Evolutionary conservation across 352 stramenopile genomes (phyloP).

Genomic region (Globisporangium splendens): DNA sequence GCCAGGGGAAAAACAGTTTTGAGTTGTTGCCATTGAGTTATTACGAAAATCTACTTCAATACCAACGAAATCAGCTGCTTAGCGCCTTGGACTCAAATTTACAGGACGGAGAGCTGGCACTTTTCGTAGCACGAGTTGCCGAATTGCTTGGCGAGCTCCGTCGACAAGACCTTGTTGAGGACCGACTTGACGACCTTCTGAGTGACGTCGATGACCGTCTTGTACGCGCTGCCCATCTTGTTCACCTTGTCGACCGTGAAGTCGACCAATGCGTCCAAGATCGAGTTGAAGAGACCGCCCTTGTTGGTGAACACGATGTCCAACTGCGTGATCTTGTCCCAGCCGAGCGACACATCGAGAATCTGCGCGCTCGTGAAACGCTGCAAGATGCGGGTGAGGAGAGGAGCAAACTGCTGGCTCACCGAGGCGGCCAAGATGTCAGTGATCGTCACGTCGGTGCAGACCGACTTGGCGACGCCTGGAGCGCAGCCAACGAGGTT

Average conservation of each 20-base stretch:
- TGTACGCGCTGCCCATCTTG: constrained; percentile 17
- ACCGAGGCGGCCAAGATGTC: constrained; percentile 31
- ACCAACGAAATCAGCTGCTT: too few relatives aligned
- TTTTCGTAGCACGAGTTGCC: constrained; percentile 10
- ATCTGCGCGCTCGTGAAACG: constrained; percentile 38
- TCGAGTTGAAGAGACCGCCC: constrained; percentile 3
- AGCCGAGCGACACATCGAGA: constrained; percentile 26
- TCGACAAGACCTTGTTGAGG: constrained; percentile 11
- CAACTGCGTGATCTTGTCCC: constrained; percentile 21
- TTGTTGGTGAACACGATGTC: constrained; percentile 9
- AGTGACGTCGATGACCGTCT: constrained; percentile 9
- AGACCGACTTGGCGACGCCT: constrained; percentile 17
- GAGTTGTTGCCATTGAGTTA: too few relatives aligned
- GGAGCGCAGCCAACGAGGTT: constrained; percentile 14
- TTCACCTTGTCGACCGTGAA: constrained; percentile 10
- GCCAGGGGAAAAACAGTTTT: too few relatives aligned
- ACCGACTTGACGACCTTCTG: constrained; percentile 13
- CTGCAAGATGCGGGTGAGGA: constrained; percentile 29
- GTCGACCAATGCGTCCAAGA: constrained; percentile 6
- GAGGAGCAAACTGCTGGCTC: constrained; percentile 14
- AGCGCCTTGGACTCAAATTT: too few relatives aligned
- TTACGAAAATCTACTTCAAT: too few relatives aligned
- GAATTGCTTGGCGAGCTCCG: constrained; percentile 7
- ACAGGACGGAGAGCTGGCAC: too few relatives aligned
- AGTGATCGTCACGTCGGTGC: constrained; percentile 30